These are phyloP conservation scores for Phaeoacremonium minimum DNA, from an alignment of 2,329 filamentous ascomycete genomes.

Conservation along the genomic window DNA sequence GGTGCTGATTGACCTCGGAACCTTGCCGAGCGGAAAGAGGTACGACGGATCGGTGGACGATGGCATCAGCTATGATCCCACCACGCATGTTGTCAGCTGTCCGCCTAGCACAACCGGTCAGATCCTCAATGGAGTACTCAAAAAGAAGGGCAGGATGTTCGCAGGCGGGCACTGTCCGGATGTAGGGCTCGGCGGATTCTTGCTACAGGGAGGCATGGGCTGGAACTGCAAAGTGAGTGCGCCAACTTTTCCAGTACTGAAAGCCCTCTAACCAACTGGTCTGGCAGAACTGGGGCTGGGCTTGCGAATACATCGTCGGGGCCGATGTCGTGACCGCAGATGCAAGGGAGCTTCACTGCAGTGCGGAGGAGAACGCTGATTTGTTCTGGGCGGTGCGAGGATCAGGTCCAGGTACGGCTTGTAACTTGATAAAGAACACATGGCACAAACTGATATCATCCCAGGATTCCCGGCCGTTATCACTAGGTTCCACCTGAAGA, in stretches of 20 bases:
- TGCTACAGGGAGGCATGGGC: constrained; percentile 53
- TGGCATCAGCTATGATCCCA: constrained; percentile 30
- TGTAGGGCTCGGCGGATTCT: constrained; percentile 51
- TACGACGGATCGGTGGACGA: background rate
- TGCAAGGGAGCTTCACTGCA: constrained; percentile 29
- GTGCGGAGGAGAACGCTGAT: constrained; percentile 32
- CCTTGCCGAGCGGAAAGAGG: constrained; percentile 13
- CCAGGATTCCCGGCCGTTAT: constrained; percentile 48
- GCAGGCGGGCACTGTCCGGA: constrained; percentile 51
- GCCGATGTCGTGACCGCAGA: constrained; percentile 44
- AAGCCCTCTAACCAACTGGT: background rate
- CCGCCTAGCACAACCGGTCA: constrained; percentile 44
- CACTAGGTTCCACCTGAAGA: constrained; percentile 43
- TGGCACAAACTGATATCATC: background rate
- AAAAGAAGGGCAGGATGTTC: constrained; percentile 37
- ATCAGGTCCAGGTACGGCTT: constrained; percentile 30
- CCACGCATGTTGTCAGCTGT: constrained; percentile 29
- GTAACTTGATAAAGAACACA: no score
- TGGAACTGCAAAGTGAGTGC: constrained; percentile 47
- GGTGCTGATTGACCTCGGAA: constrained; percentile 32
- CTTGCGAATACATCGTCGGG: constrained; percentile 39
- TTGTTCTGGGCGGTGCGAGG: constrained; percentile 45
- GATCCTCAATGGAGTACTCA: constrained; percentile 33
- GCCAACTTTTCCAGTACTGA: background rate
- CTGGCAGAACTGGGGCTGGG: constrained; percentile 48